Evolutionary conservation across 139 green algal species (phyloP).

Genomic region (Protoeuglena noctilucae): DNA sequence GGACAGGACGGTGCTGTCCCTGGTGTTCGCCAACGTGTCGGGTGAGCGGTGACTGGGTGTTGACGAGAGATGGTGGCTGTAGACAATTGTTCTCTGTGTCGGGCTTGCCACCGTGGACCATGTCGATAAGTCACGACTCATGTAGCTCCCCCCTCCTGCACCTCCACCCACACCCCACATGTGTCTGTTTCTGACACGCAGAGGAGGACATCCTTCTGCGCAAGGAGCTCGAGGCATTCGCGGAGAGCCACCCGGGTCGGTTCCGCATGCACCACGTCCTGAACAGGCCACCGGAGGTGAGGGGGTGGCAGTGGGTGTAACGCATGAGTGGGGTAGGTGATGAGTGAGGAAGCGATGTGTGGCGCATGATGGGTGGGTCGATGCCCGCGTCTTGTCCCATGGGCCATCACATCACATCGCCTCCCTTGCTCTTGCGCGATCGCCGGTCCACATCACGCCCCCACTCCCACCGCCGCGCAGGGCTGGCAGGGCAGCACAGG

Average conservation of each 20-base stretch:
- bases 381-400: no score
- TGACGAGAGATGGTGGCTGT: no score
- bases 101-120: no score
- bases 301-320: not conserved
- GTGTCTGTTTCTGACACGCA: no score
- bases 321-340: not conserved
- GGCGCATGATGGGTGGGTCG: no score
- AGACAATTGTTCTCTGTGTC: no score
- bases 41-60: no score
- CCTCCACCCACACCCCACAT: no score
- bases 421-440: not conserved
- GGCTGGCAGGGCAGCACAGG: conserved; percentile 20
- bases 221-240: conserved; percentile 38
- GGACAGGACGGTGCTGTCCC: conserved; percentile 37
- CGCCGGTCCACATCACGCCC: no score
- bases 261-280: conserved; percentile 41
- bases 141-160: no score
- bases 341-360: not conserved
- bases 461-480: conserved; percentile 1
- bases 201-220: conserved; percentile 48
- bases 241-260: conserved; percentile 20
- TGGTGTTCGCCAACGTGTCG: conserved; percentile 44
- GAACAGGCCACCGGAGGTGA: conserved; percentile 1
- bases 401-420: no score
- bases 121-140: no score